A percentile compares a stretch with the other conserved stretches of the same genome.
phyloP scores from a whole-genome alignment of 106 monocot genomes.

The Phalaenopsis aphrodite region DNA sequence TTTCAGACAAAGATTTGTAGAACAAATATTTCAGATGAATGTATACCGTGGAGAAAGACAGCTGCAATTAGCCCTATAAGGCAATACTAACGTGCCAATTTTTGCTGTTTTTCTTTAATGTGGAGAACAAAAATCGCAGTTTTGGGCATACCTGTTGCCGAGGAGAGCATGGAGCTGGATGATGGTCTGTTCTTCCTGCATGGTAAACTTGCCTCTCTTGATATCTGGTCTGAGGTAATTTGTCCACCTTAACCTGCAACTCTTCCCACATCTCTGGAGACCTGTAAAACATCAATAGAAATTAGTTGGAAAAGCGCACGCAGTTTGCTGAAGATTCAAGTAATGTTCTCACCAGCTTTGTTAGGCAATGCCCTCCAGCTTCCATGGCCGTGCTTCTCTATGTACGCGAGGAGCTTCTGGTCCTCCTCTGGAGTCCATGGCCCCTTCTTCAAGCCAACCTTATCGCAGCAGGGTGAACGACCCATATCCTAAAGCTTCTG shows the following conservation, averaged over 20 bases:
- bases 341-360: conserved; percentile 14
- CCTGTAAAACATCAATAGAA: neutral
- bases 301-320: neutral
- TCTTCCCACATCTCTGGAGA: conserved; percentile 5
- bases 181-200: conserved; percentile 7
- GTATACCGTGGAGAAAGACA: too few relatives aligned
- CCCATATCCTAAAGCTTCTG: conserved; percentile 6
- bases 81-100: neutral
- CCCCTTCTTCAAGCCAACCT: conserved; percentile 22
- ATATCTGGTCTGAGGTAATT: conserved; percentile 13
- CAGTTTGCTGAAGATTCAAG: neutral
- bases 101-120: neutral
- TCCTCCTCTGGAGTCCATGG: conserved; percentile 23
- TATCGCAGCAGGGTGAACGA: conserved; percentile 17
- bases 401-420: conserved; percentile 22
- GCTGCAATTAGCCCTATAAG: neutral
- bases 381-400: conserved; percentile 20
- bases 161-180: conserved; percentile 12
- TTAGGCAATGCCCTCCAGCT: conserved; percentile 19
- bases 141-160: conserved; percentile 4
- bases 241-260: conserved; percentile 11
- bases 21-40: too few relatives aligned
- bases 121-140: neutral
- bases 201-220: conserved; percentile 8
- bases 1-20: too few relatives aligned